These are phyloP conservation scores for Boletus sensibilis DNA, from an alignment of 768 basidiomycete genomes.

Conservation along the genomic window DNA sequence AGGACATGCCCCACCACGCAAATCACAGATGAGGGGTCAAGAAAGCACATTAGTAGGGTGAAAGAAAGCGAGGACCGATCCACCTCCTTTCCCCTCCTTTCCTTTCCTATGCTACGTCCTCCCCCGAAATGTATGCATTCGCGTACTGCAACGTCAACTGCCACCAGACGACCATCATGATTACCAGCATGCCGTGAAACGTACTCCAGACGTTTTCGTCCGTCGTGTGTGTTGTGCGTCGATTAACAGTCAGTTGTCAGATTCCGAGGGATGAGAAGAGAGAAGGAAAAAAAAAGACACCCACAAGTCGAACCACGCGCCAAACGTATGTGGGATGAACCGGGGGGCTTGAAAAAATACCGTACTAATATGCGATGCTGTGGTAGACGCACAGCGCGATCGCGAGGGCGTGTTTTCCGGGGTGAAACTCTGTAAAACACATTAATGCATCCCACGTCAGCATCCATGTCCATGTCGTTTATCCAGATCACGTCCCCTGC, in stretches of 20 bases:
- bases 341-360: constrained; percentile 73
- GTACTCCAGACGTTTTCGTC: constrained; percentile 67
- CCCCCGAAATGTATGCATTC: constrained; percentile 39
- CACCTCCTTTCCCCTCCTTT: no score
- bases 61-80: no score
- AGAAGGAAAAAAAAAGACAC: constrained; percentile 27
- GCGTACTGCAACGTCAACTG: constrained; percentile 64
- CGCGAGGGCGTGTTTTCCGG: constrained; percentile 81
- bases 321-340: constrained; percentile 75
- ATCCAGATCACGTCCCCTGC: neutral
- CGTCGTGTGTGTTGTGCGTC: no score
- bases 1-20: no score
- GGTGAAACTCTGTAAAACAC: constrained; percentile 59
- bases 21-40: no score
- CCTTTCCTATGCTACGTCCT: neutral
- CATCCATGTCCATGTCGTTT: neutral
- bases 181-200: constrained; percentile 66
- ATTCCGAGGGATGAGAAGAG: neutral
- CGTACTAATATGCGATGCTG: constrained; percentile 65
- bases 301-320: constrained; percentile 56
- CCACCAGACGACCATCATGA: constrained; percentile 81
- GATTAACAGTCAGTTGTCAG: neutral
- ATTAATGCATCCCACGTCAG: neutral
- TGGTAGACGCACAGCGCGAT: constrained; percentile 78
- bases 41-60: no score